A percentile compares a stretch with the other conserved stretches of the same genome.
Evolutionary conservation across 2,329 filamentous ascomycete species (phyloP).

Genomic region (Lanzia echinophila): DNA sequence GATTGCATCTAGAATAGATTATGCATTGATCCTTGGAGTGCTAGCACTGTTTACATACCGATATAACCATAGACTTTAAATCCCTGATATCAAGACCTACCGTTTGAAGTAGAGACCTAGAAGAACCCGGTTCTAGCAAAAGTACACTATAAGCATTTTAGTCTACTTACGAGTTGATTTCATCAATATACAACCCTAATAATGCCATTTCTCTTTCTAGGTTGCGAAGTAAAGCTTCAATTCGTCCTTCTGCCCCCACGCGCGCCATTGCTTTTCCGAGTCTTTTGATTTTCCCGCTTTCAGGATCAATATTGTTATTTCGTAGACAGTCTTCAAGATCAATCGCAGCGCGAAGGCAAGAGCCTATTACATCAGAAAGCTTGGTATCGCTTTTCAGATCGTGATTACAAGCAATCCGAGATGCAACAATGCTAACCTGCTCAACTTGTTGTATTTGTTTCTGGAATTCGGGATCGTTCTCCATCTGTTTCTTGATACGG

Average conservation of each 20-base stretch:
- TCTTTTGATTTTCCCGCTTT: background rate
- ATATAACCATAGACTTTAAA: background rate
- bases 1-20: background rate
- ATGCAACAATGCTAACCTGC: background rate
- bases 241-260: constrained; percentile 1
- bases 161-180: constrained; percentile 2
- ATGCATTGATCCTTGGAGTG: background rate
- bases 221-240: background rate
- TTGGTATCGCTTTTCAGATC: background rate
- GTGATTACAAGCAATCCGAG: background rate
- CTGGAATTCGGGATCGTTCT: background rate
- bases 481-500: constrained; percentile 3
- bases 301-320: background rate
- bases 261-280: constrained; percentile 1
- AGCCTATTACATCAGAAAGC: background rate
- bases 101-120: background rate
- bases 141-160: background rate
- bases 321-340: background rate
- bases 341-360: background rate
- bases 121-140: background rate
- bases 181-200: constrained; percentile 3
- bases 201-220: constrained; percentile 7
- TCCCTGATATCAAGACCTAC: background rate
- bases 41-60: background rate
- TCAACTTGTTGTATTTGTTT: constrained; percentile 4